Evolutionary conservation across 2,329 filamentous ascomycete genomes (phyloP).

Genomic region (Aureobasidium lini): DNA sequence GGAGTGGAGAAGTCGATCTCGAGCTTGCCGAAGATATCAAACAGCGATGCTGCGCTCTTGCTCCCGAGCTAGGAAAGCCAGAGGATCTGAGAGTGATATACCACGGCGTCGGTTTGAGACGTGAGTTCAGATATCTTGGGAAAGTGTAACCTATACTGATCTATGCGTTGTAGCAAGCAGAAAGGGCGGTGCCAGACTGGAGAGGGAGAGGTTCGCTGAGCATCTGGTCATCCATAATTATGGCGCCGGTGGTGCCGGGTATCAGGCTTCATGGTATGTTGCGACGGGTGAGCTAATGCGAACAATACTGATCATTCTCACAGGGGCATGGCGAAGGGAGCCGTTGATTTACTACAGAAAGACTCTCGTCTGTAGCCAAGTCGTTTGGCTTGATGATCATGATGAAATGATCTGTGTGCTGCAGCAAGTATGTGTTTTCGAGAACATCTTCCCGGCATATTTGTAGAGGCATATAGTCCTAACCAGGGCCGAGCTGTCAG

Average conservation of each 20-base stretch:
- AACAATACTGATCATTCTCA: not conserved
- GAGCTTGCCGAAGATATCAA: slow-evolving; percentile 12
- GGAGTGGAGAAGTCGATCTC: slow-evolving; percentile 1
- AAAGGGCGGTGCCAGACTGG: slow-evolving; percentile 62
- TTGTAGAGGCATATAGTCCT: too few species aligned
- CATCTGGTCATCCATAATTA: slow-evolving; percentile 66
- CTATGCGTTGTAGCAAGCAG: slow-evolving; percentile 42
- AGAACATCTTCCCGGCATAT: too few species aligned
- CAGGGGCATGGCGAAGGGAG: slow-evolving; percentile 13
- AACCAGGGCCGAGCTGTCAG: too few species aligned
- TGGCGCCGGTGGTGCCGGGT: slow-evolving; percentile 68
- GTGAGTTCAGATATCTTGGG: not conserved
- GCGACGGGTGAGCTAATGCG: not conserved
- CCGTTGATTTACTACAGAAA: slow-evolving; percentile 7
- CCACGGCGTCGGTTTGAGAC: slow-evolving; percentile 71
- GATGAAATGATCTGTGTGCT: too few species aligned
- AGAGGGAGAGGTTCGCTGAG: slow-evolving; percentile 57
- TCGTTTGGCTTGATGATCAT: too few species aligned
- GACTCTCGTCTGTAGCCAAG: not conserved
- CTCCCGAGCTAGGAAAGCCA: slow-evolving; percentile 23
- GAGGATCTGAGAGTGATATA: slow-evolving; percentile 64
- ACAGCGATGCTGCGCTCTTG: slow-evolving; percentile 58
- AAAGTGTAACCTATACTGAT: not conserved
- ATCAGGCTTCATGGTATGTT: slow-evolving; percentile 26
- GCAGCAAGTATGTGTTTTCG: too few species aligned